These are phyloP conservation scores for Nannochloropsis gaditana DNA, from an alignment of 108 stramenopile genomes.

Conservation along the genomic window DNA sequence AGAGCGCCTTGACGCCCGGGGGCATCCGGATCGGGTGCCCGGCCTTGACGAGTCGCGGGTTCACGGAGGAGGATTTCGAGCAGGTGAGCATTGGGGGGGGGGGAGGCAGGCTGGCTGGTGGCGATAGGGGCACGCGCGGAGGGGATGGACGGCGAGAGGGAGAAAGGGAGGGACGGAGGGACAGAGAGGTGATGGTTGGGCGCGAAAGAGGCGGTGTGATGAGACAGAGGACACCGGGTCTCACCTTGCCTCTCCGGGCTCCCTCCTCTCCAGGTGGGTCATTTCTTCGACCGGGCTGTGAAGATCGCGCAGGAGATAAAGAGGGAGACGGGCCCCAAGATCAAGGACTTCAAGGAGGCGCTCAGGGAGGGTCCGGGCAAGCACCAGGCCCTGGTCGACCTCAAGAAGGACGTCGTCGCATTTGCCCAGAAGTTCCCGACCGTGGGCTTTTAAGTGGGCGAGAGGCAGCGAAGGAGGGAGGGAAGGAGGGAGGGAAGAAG, in stretches of 20 bases:
- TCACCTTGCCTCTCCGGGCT: neutral
- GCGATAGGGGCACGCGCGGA: too few relatives aligned
- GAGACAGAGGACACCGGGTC: neutral
- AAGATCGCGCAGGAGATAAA: conserved; percentile 76
- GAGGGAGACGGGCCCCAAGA: conserved; percentile 62
- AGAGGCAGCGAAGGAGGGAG: neutral
- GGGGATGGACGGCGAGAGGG: too few relatives aligned
- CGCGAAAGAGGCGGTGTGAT: neutral
- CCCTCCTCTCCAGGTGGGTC: conserved; percentile 61
- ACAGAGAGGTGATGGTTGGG: too few relatives aligned
- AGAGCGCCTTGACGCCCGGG: conserved; percentile 84
- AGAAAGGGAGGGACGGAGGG: too few relatives aligned
- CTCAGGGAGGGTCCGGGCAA: conserved; percentile 43
- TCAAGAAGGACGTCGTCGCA: conserved; percentile 78
- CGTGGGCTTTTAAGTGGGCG: conserved; percentile 75
- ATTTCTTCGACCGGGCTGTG: conserved; percentile 92
- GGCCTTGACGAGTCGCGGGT: conserved; percentile 90
- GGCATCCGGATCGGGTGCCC: conserved; percentile 99
- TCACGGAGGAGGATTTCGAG: conserved; percentile 91
- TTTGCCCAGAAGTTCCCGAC: conserved; percentile 91
- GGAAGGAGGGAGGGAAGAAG: neutral
- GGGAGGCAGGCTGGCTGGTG: too few relatives aligned
- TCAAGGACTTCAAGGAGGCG: conserved; percentile 68
- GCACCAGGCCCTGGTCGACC: conserved; percentile 61
- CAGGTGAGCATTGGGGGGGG: conserved; percentile 27